phyloP scores from a whole-genome alignment of 345 rosid species.

The Citrus medica region DNA sequence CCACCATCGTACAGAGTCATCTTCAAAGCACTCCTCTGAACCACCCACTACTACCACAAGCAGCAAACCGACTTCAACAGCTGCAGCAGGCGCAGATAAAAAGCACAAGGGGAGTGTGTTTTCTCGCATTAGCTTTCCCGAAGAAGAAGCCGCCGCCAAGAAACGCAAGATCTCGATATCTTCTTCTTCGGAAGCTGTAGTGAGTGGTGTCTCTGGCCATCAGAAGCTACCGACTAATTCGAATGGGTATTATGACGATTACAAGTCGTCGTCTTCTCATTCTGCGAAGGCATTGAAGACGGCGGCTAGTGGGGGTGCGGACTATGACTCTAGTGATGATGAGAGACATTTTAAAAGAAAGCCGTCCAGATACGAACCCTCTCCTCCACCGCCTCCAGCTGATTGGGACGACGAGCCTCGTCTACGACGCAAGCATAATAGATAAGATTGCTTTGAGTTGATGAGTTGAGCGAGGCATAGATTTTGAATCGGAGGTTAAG shows the following conservation, averaged over 20 bases:
- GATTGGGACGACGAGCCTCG: constrained; percentile 45
- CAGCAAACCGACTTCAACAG: constrained; percentile 27
- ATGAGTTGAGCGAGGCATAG: neutral
- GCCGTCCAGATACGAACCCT: constrained; percentile 73
- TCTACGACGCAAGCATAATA: constrained; percentile 35
- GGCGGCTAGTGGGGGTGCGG: constrained; percentile 31
- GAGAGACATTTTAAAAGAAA: constrained; percentile 94
- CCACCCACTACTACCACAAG: neutral
- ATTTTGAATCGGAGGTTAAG: too few relatives aligned
- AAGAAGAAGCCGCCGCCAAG: constrained; percentile 42
- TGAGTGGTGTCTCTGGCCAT: constrained; percentile 19
- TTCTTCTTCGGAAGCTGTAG: constrained; percentile 15
- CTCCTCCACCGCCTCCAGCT: constrained; percentile 48
- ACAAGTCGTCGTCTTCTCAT: constrained; percentile 40
- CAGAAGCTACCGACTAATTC: constrained; percentile 33
- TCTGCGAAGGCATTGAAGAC: constrained; percentile 34
- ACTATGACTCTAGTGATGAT: constrained; percentile 85
- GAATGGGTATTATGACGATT: constrained; percentile 46
- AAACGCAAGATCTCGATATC: constrained; percentile 57
- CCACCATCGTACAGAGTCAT: constrained; percentile 43
- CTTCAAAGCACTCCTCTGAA: constrained; percentile 30
- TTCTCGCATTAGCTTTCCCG: constrained; percentile 91
- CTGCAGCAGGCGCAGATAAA: constrained; percentile 31
- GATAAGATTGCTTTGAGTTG: constrained; percentile 11
- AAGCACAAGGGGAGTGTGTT: constrained; percentile 74